Conservation (phyloP, 2,329 filamentous ascomycete genomes). For the Diaporthe vexans region DNA sequence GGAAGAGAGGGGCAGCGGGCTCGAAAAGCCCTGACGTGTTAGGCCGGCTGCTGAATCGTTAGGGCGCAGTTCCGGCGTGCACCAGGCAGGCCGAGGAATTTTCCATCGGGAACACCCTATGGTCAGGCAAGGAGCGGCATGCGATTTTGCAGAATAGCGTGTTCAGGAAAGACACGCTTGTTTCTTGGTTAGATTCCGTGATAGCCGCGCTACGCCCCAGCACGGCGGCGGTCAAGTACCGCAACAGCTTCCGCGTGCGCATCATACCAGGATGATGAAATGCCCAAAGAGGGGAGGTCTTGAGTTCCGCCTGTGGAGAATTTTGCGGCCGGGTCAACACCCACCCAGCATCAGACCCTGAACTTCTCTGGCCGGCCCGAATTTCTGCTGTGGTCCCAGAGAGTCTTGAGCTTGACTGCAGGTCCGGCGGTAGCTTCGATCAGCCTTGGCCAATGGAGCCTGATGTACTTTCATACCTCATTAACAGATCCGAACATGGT, state of each 20-base stretch:
- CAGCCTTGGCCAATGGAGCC: constrained; percentile 3
- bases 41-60: neutral
- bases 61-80: neutral
- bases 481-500: neutral
- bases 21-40: constrained; percentile 13
- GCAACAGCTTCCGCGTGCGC: constrained; percentile 7
- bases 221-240: constrained; percentile 13
- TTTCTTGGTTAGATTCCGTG: neutral
- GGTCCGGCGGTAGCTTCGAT: constrained; percentile 24
- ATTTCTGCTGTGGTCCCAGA: constrained; percentile 5
- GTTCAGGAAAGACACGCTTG: neutral
- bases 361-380: constrained; percentile 23
- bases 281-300: constrained; percentile 6
- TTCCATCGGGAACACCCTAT: neutral
- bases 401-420: constrained; percentile 14
- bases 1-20: constrained; percentile 33
- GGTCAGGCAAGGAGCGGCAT: constrained; percentile 14
- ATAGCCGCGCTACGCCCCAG: constrained; percentile 39
- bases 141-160: neutral
- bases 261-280: constrained; percentile 36
- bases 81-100: neutral
- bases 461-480: neutral
- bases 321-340: constrained; percentile 7
- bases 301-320: constrained; percentile 32
- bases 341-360: constrained; percentile 5